Conservation (phyloP, 495 filamentous ascomycete species). For the Astrocystis sublimbata region DNA sequence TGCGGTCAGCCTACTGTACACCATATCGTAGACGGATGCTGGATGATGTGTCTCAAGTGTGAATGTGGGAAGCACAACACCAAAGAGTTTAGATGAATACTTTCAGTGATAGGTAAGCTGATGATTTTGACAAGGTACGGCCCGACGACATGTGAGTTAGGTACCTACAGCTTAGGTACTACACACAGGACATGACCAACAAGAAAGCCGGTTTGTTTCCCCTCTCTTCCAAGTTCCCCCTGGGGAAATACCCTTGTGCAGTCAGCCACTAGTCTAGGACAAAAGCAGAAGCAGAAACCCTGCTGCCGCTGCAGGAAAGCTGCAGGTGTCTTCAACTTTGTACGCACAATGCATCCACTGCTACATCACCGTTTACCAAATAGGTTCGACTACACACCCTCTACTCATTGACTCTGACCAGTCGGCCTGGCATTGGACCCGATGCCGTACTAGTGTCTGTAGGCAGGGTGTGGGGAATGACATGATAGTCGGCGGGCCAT, state of each 20-base stretch:
- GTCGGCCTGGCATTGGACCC: neutral
- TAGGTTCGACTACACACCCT: neutral
- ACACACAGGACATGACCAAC: too few species aligned
- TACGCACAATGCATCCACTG: neutral
- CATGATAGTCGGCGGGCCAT: neutral
- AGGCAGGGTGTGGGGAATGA: neutral
- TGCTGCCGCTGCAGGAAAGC: slow-evolving; percentile 4
- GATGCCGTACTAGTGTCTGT: neutral
- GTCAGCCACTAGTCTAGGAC: slow-evolving; percentile 12
- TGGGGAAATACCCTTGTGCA: slow-evolving; percentile 11
- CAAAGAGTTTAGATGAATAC: too few species aligned
- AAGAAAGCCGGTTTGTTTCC: slow-evolving; percentile 2
- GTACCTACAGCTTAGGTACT: too few species aligned
- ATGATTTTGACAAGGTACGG: neutral
- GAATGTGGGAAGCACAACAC: slow-evolving; percentile 1
- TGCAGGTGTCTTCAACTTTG: slow-evolving; percentile 3
- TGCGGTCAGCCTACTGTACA: too few species aligned
- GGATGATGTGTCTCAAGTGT: neutral
- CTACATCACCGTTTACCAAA: neutral
- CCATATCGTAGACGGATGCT: neutral
- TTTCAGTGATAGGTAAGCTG: too few species aligned
- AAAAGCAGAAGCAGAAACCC: slow-evolving; percentile 8
- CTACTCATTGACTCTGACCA: neutral
- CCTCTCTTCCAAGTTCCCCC: slow-evolving; percentile 9
- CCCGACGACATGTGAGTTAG: slow-evolving; percentile 2